Percentiles rank a stretch among this genome's conserved stretches.
Evolutionary conservation across 805 yeast species (phyloP).

Genomic region (Kodamaea neixiangensis): DNA sequence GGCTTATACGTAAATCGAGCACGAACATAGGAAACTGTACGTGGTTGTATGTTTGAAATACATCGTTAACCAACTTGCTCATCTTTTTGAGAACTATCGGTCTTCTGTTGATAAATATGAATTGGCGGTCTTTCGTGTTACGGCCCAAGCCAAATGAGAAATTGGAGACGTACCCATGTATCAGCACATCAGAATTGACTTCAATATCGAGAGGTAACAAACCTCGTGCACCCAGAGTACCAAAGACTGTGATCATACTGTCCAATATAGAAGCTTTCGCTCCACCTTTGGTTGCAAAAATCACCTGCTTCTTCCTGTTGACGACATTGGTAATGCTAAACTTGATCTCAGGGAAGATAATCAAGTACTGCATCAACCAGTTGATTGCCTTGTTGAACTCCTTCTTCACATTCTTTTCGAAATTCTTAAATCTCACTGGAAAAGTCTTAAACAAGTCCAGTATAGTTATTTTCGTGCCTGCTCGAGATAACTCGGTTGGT

Average conservation of each 20-base stretch:
- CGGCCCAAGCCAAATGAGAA: conserved; percentile 74
- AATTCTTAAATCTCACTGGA: conserved; percentile 82
- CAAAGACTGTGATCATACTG: conserved; percentile 69
- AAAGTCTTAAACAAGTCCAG: conserved; percentile 61
- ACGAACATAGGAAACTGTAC: conserved; percentile 74
- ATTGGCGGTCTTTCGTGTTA: conserved; percentile 72
- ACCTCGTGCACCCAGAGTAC: conserved; percentile 63
- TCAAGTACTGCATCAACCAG: conserved; percentile 65
- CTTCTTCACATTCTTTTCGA: conserved; percentile 62
- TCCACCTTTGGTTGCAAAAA: conserved; percentile 65
- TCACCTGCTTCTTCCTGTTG: conserved; percentile 47
- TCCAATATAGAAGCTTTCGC: conserved; percentile 36
- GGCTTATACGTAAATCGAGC: conserved; percentile 56
- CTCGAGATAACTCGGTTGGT: conserved; percentile 43
- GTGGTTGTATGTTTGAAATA: conserved; percentile 69
- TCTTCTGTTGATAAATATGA: conserved; percentile 68
- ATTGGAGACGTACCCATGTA: conserved; percentile 70
- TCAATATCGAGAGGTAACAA: conserved; percentile 50
- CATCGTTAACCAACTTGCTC: conserved; percentile 64
- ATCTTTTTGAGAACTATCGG: conserved; percentile 66
- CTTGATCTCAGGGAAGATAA: conserved; percentile 59
- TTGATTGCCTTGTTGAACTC: conserved; percentile 72
- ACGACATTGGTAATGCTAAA: conserved; percentile 59
- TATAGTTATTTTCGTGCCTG: conserved; percentile 70
- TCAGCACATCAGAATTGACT: conserved; percentile 35